Evolutionary conservation across 768 basidiomycete genomes (phyloP).

Genomic region (Chalciporus pseudorubinellus): DNA sequence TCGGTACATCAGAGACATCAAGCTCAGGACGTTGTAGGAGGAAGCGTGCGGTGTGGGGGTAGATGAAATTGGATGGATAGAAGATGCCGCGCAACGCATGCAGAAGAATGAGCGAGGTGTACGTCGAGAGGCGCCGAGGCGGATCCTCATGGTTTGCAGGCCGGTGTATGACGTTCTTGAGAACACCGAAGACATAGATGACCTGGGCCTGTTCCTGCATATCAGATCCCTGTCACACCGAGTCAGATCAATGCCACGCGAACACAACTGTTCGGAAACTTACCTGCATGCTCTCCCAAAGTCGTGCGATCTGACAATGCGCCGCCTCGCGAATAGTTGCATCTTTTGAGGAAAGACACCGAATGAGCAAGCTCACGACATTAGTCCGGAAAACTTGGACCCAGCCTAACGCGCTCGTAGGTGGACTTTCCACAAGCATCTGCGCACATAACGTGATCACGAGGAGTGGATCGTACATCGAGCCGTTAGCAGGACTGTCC

Average conservation of each 20-base stretch:
- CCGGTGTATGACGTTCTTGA: slow-evolving; percentile 16
- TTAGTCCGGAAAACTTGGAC: slow-evolving; percentile 85
- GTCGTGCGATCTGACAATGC: slow-evolving; percentile 54
- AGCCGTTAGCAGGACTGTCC: slow-evolving; percentile 32
- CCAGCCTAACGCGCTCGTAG: slow-evolving; percentile 66
- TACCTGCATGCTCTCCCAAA: slow-evolving; percentile 66
- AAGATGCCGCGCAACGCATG: slow-evolving; percentile 82
- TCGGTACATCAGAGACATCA: slow-evolving; percentile 80
- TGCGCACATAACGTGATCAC: slow-evolving; percentile 64
- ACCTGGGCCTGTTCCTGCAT: slow-evolving; percentile 80
- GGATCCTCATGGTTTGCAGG: slow-evolving; percentile 46
- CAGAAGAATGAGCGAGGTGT: slow-evolving; percentile 75
- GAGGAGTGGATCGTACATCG: slow-evolving; percentile 80
- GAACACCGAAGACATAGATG: slow-evolving; percentile 58
- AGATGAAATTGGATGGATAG: slow-evolving; percentile 85
- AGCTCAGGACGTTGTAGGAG: slow-evolving; percentile 84
- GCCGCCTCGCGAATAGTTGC: slow-evolving; percentile 57
- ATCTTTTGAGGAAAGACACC: slow-evolving; percentile 68
- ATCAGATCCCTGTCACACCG: slow-evolving; percentile 46
- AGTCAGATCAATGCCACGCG: neutral
- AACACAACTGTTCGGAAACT: slow-evolving; percentile 20
- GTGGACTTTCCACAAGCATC: slow-evolving; percentile 58
- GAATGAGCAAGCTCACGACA: slow-evolving; percentile 67
- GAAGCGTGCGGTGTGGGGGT: slow-evolving; percentile 83
- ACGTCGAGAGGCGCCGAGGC: slow-evolving; percentile 65